Conservation (phyloP, 257 asterid genomes). For the Ocimum tenuiflorum region DNA sequence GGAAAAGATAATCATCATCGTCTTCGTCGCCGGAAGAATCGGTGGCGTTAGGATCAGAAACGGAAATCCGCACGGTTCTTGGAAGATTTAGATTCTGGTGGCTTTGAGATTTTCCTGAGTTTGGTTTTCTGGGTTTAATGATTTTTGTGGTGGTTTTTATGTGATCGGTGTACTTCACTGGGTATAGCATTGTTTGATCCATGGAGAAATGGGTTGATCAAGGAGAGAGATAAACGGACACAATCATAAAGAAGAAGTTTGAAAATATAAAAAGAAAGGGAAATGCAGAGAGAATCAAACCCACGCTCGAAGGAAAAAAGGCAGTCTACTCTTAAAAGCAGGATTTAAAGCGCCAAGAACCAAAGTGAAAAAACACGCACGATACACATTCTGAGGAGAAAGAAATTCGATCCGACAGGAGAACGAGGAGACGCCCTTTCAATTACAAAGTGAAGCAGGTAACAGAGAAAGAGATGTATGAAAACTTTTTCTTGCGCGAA, state of each 20-base stretch:
- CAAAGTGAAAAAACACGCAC: constrained; percentile 1
- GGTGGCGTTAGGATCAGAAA: constrained; percentile 70
- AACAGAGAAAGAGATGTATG: not conserved
- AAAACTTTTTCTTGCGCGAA: not conserved
- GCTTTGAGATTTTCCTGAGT: constrained; percentile 4
- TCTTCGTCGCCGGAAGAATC: constrained; percentile 74
- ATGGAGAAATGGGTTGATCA: constrained; percentile 13
- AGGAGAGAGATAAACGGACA: not conserved
- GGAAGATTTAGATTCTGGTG: constrained; percentile 20
- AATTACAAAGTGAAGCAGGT: not conserved
- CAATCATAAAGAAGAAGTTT: not conserved
- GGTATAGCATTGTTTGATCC: constrained; percentile 44
- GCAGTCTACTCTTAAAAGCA: constrained; percentile 17
- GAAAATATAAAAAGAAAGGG: not conserved
- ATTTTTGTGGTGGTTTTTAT: constrained; percentile 33
- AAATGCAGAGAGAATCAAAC: constrained; percentile 25
- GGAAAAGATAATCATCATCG: constrained; percentile 32
- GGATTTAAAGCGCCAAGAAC: constrained; percentile 10
- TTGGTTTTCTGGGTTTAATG: constrained; percentile 25
- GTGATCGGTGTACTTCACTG: constrained; percentile 67
- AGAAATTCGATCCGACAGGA: not conserved
- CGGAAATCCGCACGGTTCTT: constrained; percentile 44
- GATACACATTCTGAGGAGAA: not conserved
- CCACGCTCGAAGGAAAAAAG: constrained; percentile 17
- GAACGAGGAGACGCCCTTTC: not conserved